Base-by-base conservation (phyloP, 2,329 filamentous ascomycete species). In the Botryotinia convoluta region DNA sequence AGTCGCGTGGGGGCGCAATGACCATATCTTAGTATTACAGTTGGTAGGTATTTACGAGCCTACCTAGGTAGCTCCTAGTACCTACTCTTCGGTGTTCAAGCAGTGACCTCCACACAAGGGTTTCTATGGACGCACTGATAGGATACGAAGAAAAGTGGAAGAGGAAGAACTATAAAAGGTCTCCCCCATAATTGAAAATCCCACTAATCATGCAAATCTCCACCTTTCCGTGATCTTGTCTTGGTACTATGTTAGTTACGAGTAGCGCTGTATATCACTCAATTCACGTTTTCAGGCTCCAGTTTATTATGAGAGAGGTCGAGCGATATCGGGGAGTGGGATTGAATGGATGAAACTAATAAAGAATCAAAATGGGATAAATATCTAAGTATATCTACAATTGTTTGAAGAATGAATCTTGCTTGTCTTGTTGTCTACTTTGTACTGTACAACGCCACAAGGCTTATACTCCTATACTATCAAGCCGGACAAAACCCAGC, bases 401-500 rank as follows among this genome's bases (percentile, higher is more conserved):
- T 29, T 44, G n/a, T 22, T 63, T 22, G 37, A 42, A 37, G 60
- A 62, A 20, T 1, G 37, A 42, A 29, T 42, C 37, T 8, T 26
- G 37, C 26, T 22, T 62, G 48, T 54, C 48, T n/a, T 14, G 12
- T 14, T 54, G 48, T n/a, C 12, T 16, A 3, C 26, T 54, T n/a
- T 16, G 48, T 16, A 16, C 14, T 4, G 6, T 51, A 37, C 6
- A 51, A 37, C 51, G 63, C 12, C 14, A 51, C 20, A 51, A 32
- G 26, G 48, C 48, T 54, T 54, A 14, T 54, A 54, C 48, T 1
- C 48, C n/a, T 26, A 51, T n/a, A 2, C 26, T 12, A 51, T n/a
- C 48, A 12, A n/a, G 22, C 44, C 44, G 44, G 63, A 37, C 44
- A 67, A 67, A 67, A 67, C 63, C 63, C 63, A 51, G 63, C 22